phyloP scores from a whole-genome alignment of 2,329 filamentous ascomycete species.

The Xylariales sp. region DNA sequence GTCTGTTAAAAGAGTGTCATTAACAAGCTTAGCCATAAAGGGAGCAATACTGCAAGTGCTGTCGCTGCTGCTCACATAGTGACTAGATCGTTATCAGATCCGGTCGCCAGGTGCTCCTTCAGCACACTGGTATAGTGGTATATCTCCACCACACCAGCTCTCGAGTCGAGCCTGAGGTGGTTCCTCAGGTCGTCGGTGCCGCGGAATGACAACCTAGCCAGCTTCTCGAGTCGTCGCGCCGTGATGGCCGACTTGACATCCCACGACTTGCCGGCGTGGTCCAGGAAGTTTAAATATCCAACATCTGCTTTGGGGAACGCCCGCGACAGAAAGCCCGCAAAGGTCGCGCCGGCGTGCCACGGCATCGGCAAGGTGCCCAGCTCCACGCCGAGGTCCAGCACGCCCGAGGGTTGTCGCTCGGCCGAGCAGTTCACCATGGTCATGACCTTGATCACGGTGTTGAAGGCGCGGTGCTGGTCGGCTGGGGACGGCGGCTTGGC shows the following conservation, averaged over 20 bases:
- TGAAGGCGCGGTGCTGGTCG: constrained; percentile 8
- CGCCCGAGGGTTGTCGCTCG: neutral
- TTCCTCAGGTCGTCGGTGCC: constrained; percentile 22
- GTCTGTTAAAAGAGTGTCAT: neutral
- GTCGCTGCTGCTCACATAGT: neutral
- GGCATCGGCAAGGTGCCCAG: neutral
- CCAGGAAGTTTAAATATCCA: neutral
- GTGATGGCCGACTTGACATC: constrained; percentile 14
- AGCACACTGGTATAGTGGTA: constrained; percentile 25
- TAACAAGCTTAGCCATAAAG: neutral
- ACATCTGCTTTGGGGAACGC: constrained; percentile 3
- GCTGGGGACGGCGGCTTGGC: neutral
- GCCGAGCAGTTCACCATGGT: neutral
- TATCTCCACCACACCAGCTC: constrained; percentile 18
- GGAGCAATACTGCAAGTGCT: neutral
- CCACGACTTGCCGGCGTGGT: constrained; percentile 14
- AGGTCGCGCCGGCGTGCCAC: constrained; percentile 2
- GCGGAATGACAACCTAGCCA: constrained; percentile 16
- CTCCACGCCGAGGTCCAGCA: neutral
- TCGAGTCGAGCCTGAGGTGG: constrained; percentile 22
- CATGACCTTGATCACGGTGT: neutral
- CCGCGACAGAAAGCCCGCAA: constrained; percentile 10
- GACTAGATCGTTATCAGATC: constrained; percentile 11
- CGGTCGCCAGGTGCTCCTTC: constrained; percentile 20
- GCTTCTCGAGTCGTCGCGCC: constrained; percentile 19